phyloP scores from a whole-genome alignment of 2,329 filamentous ascomycete species.

The Dendrostoma leiphaemia region DNA sequence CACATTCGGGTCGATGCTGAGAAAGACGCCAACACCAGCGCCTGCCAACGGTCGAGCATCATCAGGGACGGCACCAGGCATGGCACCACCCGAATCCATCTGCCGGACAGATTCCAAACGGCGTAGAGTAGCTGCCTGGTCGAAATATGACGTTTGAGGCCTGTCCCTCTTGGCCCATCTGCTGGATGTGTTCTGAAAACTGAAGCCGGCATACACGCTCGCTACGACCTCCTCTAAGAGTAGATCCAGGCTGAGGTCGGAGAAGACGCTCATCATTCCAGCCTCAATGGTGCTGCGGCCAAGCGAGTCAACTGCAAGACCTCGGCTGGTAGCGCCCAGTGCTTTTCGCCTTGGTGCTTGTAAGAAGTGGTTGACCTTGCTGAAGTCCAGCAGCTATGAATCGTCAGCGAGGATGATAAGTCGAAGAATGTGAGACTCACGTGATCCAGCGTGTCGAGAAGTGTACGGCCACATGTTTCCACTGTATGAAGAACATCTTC shows the following conservation, averaged over 20 bases:
- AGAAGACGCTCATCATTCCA: slow-evolving; percentile 27
- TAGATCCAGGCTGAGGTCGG: slow-evolving; percentile 30
- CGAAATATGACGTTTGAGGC: neutral
- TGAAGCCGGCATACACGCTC: slow-evolving; percentile 33
- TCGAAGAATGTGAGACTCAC: neutral
- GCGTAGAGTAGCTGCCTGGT: neutral
- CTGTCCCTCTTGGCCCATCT: neutral
- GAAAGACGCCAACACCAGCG: slow-evolving; percentile 32
- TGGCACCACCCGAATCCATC: neutral
- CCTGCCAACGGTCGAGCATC: neutral
- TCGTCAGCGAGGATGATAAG: neutral
- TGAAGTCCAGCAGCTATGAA: slow-evolving; percentile 40
- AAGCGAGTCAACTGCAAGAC: neutral
- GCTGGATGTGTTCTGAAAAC: slow-evolving; percentile 22
- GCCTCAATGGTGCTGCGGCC: neutral
- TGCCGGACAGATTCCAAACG: slow-evolving; percentile 1
- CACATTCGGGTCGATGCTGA: slow-evolving; percentile 39
- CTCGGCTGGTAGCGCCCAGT: neutral
- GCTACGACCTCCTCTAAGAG: slow-evolving; percentile 35
- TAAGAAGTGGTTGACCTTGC: slow-evolving; percentile 43
- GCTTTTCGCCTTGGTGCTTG: neutral
- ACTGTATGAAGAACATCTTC: slow-evolving; percentile 43
- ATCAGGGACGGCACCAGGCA: neutral
- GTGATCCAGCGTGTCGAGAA: slow-evolving; percentile 49
- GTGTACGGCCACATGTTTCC: slow-evolving; percentile 45